Evolutionary conservation across 768 basidiomycete genomes (phyloP).

Genomic region (Baorangia bicolor): DNA sequence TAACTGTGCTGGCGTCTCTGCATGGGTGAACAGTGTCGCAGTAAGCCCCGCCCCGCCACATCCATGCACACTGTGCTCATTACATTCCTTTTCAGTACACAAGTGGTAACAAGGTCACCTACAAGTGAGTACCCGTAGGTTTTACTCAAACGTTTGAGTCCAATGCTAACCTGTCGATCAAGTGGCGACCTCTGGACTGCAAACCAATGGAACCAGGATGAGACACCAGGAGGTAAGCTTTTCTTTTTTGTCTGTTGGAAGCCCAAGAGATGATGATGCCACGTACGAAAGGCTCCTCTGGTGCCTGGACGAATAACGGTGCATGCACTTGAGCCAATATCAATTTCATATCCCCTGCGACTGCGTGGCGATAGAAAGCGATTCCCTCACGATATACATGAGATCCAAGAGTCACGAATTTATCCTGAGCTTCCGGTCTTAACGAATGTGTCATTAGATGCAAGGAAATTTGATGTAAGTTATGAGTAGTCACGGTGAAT

Average conservation of each 20-base stretch:
- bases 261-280: background rate
- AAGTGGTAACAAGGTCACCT: constrained; percentile 41
- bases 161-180: background rate
- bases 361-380: background rate
- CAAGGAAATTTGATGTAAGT: background rate
- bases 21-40: constrained; percentile 38
- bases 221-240: constrained; percentile 31
- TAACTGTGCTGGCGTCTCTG: constrained; percentile 40
- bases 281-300: constrained; percentile 39
- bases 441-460: background rate
- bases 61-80: background rate
- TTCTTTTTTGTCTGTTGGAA: background rate
- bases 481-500: background rate
- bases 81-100: constrained; percentile 35
- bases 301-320: constrained; percentile 59
- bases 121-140: constrained; percentile 31
- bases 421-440: background rate
- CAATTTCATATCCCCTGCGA: background rate
- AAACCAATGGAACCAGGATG: constrained; percentile 44
- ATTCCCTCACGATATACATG: background rate
- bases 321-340: constrained; percentile 36
- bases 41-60: constrained; percentile 27
- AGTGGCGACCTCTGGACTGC: constrained; percentile 50
- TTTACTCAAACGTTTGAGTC: background rate
- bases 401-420: background rate